Evolutionary conservation across 305 asterid genomes (phyloP).

Genomic region (Ilex paraguariensis): DNA sequence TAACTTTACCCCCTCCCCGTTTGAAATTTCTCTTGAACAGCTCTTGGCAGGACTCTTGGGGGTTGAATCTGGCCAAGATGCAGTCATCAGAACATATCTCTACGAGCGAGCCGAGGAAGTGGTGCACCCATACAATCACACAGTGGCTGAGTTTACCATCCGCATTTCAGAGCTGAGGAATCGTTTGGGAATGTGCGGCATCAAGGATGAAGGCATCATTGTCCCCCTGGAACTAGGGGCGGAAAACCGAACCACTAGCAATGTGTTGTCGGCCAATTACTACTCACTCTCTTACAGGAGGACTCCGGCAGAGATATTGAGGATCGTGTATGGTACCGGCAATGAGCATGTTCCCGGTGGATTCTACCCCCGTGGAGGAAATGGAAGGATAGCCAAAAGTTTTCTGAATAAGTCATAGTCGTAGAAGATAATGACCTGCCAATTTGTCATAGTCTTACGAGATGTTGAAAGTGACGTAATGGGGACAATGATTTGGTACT

Average conservation of each 20-base stretch:
- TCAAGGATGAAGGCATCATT: conserved; percentile 20
- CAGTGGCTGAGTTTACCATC: conserved; percentile 31
- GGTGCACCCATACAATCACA: conserved; percentile 25
- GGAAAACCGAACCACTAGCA: conserved; percentile 20
- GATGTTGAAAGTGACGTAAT: too few relatives aligned
- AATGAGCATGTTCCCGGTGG: conserved; percentile 24
- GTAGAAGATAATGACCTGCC: too few relatives aligned
- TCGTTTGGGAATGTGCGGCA: conserved; percentile 22
- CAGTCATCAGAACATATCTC: conserved; percentile 29
- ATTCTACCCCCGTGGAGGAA: conserved; percentile 26
- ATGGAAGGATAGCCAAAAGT: conserved; percentile 26
- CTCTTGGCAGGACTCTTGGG: conserved; percentile 37
- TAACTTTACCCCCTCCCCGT: too few relatives aligned
- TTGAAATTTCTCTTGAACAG: conserved; percentile 7
- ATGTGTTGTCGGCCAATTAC: conserved; percentile 20
- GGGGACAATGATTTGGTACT: too few relatives aligned
- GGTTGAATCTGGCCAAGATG: conserved; percentile 43
- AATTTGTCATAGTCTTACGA: too few relatives aligned
- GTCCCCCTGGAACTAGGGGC: conserved; percentile 17
- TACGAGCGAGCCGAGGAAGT: conserved; percentile 16
- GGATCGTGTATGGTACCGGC: conserved; percentile 20
- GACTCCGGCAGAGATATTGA: conserved; percentile 17
- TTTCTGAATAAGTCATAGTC: conserved; percentile 3
- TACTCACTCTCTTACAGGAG: conserved; percentile 26
- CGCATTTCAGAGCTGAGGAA: conserved; percentile 29